Percentiles rank a stretch among this genome's conserved stretches.
phyloP scores from a whole-genome alignment of 345 rosid genomes.

The Erodium maritimum region DNA sequence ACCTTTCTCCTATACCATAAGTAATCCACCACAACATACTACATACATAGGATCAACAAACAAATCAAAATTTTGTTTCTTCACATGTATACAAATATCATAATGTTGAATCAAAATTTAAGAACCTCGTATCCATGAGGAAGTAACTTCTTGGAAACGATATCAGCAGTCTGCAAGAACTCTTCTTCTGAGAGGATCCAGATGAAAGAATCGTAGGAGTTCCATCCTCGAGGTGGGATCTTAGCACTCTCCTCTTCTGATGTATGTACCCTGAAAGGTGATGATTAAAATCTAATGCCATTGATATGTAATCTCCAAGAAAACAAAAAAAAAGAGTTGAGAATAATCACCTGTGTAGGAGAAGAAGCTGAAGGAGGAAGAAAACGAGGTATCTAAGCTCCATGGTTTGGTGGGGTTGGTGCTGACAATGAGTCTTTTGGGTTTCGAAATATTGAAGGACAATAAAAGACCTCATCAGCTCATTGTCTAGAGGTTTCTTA shows the following conservation, averaged over 20 bases:
- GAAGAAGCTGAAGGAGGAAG: background rate
- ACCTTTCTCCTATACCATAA: conserved; percentile 77
- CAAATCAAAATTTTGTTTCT: background rate
- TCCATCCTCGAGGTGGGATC: conserved; percentile 84
- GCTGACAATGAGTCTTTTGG: background rate
- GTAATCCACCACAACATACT: conserved; percentile 86
- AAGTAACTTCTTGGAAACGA: conserved; percentile 41
- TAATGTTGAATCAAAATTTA: background rate
- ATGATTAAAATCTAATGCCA: background rate
- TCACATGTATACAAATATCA: background rate
- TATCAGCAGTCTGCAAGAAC: conserved; percentile 51
- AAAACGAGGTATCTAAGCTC: background rate
- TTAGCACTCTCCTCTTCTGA: conserved; percentile 21
- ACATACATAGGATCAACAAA: conserved; percentile 3
- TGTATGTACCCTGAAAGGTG: conserved; percentile 21
- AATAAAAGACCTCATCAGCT: background rate
- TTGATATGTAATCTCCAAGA: background rate
- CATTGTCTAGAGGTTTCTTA: background rate
- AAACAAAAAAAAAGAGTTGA: background rate
- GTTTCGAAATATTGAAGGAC: background rate
- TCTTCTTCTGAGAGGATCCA: conserved; percentile 73
- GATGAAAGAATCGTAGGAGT: conserved; percentile 70
- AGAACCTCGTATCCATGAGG: conserved; percentile 58
- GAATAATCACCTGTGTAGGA: background rate
- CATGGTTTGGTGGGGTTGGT: background rate